Conservation (phyloP, 805 yeast species). For the Ogataea ganodermae region DNA sequence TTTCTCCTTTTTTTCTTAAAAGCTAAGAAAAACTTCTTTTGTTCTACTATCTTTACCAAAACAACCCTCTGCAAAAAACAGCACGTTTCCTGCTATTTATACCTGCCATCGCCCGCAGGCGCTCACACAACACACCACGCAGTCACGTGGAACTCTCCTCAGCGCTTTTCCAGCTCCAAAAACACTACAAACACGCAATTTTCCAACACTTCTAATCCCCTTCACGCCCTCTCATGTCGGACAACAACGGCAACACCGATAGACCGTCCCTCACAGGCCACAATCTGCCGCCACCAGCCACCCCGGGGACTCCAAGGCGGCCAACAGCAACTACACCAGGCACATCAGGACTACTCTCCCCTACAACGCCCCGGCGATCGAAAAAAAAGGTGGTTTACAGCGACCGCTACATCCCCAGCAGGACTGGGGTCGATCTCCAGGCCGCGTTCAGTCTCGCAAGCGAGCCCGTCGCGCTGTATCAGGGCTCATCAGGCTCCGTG, state of each 20-base stretch:
- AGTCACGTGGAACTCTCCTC: background rate
- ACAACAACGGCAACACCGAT: slow-evolving; percentile 5
- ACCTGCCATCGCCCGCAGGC: background rate
- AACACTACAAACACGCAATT: background rate
- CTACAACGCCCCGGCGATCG: slow-evolving; percentile 49
- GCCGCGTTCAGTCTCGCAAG: slow-evolving; percentile 68
- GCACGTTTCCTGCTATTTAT: background rate
- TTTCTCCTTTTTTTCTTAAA: slow-evolving; percentile 6
- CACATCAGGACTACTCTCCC: slow-evolving; percentile 31
- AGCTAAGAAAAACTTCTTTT: slow-evolving; percentile 1
- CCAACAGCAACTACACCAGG: background rate
- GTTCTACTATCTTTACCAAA: background rate
- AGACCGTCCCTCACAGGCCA: slow-evolving; percentile 13
- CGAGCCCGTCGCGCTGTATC: slow-evolving; percentile 17
- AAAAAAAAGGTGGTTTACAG: slow-evolving; percentile 57
- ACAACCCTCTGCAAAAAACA: background rate
- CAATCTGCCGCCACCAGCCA: slow-evolving; percentile 10
- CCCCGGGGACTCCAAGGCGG: slow-evolving; percentile 27
- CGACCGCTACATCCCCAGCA: slow-evolving; percentile 85
- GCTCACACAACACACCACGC: too few species aligned
- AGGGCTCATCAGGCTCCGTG: slow-evolving; percentile 5
- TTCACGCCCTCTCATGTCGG: slow-evolving; percentile 3
- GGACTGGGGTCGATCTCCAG: slow-evolving; percentile 84
- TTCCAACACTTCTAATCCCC: background rate
- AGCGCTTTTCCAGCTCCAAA: too few species aligned